Base-by-base conservation (phyloP, 257 asterid species). In the Solanum lycopersicoides region DNA sequence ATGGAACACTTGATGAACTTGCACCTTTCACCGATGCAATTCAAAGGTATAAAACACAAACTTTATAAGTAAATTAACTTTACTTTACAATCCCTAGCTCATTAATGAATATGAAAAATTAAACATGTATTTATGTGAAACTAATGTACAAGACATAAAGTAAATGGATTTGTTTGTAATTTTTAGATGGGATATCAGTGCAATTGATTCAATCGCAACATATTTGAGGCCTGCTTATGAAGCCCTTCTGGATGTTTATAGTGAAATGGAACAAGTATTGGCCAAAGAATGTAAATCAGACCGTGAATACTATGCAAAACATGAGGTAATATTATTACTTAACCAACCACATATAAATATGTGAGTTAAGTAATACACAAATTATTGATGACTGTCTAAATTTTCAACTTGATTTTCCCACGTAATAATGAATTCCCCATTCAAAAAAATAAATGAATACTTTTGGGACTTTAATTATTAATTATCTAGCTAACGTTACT, bases 141-240 rank as follows among this genome's bases (percentile, higher is more conserved):
- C 25, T n/a, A 25, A 66, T 28, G 20, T 25, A 68, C 39, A 47
- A 47, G 20, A 47, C 20, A 47, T 12, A 45, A 45, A 45, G 13
- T 45, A 45, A 45, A 45, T 45, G 16, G 16, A 45, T 45, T 45
- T 45, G 1, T 45, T 45, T 45, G 53, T 45, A 45, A 45, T 6
- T 68, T 68, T 68, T 7, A 68, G 93, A 86, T 92, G 93, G 93
- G 69, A 82, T 44, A 9, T 56, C 8, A 63, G 25, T 37, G 91
- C 87, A 16, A 9, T 87, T 9, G 88, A 86, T 30, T 74, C 86
- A 80, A 88, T 92, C 50, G 90, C 90, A 23, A 87, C 87, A 20
- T 91, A 89, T 45, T 82, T 92, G 90, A 82, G 72, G 87, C 5
- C 83, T 28, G 11, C 74, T 37, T 91, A 91, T 71, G 79, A 86